phyloP scores from a whole-genome alignment of 2,329 filamentous ascomycete genomes.

The Alternaria alternata region DNA sequence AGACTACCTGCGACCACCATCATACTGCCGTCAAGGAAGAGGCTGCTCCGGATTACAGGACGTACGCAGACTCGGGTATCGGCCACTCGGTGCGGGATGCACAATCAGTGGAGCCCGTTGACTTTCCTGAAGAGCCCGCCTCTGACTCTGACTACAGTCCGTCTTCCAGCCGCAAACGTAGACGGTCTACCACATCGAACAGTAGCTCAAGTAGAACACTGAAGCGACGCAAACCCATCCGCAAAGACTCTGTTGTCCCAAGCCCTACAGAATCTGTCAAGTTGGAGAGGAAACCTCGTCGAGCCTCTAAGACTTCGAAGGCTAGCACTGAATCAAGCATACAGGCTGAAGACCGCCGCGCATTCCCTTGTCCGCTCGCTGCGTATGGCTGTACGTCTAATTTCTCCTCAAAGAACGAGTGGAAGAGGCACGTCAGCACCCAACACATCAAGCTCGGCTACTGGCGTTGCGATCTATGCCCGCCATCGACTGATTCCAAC shows the following conservation, averaged over 20 bases:
- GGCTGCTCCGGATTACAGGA: slow-evolving; percentile 16
- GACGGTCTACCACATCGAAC: slow-evolving; percentile 39
- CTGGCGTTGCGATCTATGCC: slow-evolving; percentile 77
- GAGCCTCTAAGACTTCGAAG: slow-evolving; percentile 21
- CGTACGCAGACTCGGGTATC: slow-evolving; percentile 39
- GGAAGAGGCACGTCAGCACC: slow-evolving; percentile 86
- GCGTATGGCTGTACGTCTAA: slow-evolving; percentile 76
- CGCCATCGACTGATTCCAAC: slow-evolving; percentile 44
- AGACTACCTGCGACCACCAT: slow-evolving; percentile 29
- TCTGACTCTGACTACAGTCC: slow-evolving; percentile 51
- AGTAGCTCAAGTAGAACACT: slow-evolving; percentile 21
- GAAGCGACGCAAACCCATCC: slow-evolving; percentile 30
- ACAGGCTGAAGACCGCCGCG: slow-evolving; percentile 49
- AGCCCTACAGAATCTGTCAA: slow-evolving; percentile 15
- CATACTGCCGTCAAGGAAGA: slow-evolving; percentile 27
- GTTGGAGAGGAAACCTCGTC: slow-evolving; percentile 30
- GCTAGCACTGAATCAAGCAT: slow-evolving; percentile 13
- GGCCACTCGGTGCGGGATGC: slow-evolving; percentile 42
- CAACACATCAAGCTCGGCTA: slow-evolving; percentile 79
- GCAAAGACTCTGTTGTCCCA: slow-evolving; percentile 32
- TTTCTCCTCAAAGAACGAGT: slow-evolving; percentile 89
- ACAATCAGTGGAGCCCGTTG: slow-evolving; percentile 48
- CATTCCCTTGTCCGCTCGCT: slow-evolving; percentile 80
- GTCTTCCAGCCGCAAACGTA: slow-evolving; percentile 27
- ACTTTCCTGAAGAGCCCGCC: slow-evolving; percentile 37